A percentile compares a stretch with the other conserved stretches of the same genome.
Evolutionary conservation across 208 protist genomes (phyloP).

Genomic region (Vickermania ingenoplastis): DNA sequence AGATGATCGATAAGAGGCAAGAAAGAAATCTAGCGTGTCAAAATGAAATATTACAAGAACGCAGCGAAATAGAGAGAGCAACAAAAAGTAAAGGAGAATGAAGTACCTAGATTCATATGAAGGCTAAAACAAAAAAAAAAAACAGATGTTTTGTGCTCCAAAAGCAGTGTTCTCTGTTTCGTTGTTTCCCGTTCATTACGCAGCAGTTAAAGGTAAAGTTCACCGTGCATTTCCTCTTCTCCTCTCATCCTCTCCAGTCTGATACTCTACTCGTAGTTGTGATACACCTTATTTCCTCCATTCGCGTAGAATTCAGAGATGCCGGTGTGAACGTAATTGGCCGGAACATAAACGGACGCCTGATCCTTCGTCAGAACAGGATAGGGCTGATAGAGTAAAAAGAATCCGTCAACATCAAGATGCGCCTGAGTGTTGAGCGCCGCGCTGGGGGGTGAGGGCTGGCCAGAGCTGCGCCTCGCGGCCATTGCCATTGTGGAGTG

Average conservation of each 20-base stretch:
- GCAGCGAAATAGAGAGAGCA: no score
- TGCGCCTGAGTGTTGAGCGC: neutral
- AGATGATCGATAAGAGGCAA: no score
- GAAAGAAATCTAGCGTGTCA: no score
- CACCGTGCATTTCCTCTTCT: no score
- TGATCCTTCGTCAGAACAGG: slow-evolving; percentile 45
- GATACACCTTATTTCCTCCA: slow-evolving; percentile 54
- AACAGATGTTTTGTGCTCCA: neutral
- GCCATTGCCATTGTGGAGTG: neutral
- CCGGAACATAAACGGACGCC: slow-evolving; percentile 53
- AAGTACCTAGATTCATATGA: no score
- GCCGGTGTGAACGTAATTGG: slow-evolving; percentile 70
- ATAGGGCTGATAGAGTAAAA: slow-evolving; percentile 57
- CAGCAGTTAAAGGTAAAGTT: neutral
- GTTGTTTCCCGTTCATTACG: neutral
- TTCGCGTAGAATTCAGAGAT: slow-evolving; percentile 69
- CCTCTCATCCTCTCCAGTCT: no score
- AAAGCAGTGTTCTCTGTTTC: neutral
- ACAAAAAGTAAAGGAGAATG: neutral
- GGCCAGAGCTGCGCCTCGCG: neutral
- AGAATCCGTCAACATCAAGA: slow-evolving; percentile 41
- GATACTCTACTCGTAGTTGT: slow-evolving; percentile 31
- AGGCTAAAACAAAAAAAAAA: slow-evolving; percentile 6
- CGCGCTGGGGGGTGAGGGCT: neutral
- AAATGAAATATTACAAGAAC: no score